A percentile compares a stretch with the other conserved stretches of the same genome.
Conservation (phyloP, 2,329 filamentous ascomycete species). For the Dactylellina haptotyla region DNA sequence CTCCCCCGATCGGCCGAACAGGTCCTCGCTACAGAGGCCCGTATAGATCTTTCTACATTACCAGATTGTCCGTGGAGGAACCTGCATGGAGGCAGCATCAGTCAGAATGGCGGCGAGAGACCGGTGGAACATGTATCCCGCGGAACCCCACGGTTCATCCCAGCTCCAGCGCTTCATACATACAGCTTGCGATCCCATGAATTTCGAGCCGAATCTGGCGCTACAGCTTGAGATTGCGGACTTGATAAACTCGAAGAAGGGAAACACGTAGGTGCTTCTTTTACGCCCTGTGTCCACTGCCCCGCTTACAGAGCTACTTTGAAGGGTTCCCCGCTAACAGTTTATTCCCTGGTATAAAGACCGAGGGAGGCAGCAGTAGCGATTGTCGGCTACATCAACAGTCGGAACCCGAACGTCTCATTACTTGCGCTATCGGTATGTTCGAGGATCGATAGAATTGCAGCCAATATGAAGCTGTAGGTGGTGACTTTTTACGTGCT, state of each 20-base stretch:
- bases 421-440: constrained; percentile 80
- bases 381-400: constrained; percentile 94
- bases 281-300: not conserved
- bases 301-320: not conserved
- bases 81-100: constrained; percentile 86
- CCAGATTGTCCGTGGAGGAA: not conserved
- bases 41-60: not conserved
- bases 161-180: constrained; percentile 90
- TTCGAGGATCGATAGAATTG: constrained; percentile 33
- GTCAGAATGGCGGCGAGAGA: constrained; percentile 94
- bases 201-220: constrained; percentile 97
- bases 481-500: constrained; percentile 25
- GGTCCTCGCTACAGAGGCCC: not conserved
- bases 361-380: constrained; percentile 93
- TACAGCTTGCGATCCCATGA: constrained; percentile 84
- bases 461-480: constrained; percentile 14
- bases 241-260: constrained; percentile 97
- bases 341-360: constrained; percentile 60
- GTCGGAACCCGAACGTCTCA: constrained; percentile 94
- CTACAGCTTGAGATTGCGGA: constrained; percentile 96
- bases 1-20: constrained; percentile 15
- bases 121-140: constrained; percentile 81
- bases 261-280: constrained; percentile 73
- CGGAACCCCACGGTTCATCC: constrained; percentile 76
- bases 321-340: constrained; percentile 45